Conservation (phyloP, 306 rosid genomes). For the Albizia julibrissin region DNA sequence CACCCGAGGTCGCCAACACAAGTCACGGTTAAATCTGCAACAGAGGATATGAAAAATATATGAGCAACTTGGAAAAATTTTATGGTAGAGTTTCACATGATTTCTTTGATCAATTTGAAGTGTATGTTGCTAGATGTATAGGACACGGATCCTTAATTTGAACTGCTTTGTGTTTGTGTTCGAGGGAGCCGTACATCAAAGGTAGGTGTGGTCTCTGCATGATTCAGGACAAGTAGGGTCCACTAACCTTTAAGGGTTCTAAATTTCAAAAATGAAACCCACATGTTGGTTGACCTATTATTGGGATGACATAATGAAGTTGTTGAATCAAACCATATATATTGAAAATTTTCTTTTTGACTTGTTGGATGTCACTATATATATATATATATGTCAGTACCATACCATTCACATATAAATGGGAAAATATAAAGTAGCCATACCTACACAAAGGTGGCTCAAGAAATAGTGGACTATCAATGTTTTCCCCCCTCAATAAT, state of each 20-base stretch:
- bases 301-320: background rate
- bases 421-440: background rate
- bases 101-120: no score
- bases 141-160: background rate
- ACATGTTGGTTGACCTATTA: conserved; percentile 28
- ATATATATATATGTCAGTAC: background rate
- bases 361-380: background rate
- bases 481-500: background rate
- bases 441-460: background rate
- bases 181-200: background rate
- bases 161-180: background rate
- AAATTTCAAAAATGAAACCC: conserved; percentile 3
- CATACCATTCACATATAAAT: background rate
- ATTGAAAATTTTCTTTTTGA: background rate
- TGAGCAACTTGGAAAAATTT: background rate
- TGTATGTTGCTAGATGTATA: background rate
- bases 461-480: background rate
- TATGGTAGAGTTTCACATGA: no score
- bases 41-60: background rate
- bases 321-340: background rate
- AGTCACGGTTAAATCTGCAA: conserved; percentile 74
- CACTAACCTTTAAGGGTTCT: conserved; percentile 15
- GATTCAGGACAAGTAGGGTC: conserved; percentile 33
- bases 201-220: conserved; percentile 19
- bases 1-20: conserved; percentile 76